Percentiles rank a stretch among this genome's conserved stretches.
Conservation (phyloP, 176 grass and related monocot genomes). For the Chloris gayana region DNA sequence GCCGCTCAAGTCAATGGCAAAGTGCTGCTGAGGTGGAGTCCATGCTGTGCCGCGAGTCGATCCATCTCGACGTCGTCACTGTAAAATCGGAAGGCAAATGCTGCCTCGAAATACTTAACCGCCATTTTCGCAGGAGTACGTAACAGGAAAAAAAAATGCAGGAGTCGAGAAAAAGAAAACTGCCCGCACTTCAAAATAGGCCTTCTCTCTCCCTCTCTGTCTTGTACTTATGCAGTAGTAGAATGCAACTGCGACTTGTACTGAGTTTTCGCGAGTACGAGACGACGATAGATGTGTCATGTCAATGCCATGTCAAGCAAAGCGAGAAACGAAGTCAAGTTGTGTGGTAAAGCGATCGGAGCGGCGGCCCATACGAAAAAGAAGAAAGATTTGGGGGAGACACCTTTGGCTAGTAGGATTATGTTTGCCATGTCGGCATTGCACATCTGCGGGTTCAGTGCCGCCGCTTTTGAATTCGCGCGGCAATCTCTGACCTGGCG, state of each 20-base stretch:
- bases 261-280: neutral
- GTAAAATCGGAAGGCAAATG: neutral
- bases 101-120: no score
- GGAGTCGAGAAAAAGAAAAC: no score
- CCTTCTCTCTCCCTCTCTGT: neutral
- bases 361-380: constrained; percentile 32
- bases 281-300: constrained; percentile 4
- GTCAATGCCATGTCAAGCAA: constrained; percentile 30
- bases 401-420: neutral
- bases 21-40: constrained; percentile 27
- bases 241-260: constrained; percentile 15
- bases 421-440: constrained; percentile 48
- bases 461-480: neutral
- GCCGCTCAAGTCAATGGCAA: neutral
- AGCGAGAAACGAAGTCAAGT: constrained; percentile 27
- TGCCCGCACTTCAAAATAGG: no score
- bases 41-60: neutral
- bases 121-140: no score
- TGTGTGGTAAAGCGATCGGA: neutral
- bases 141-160: no score
- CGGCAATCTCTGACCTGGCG: neutral
- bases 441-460: neutral
- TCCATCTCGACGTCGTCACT: neutral
- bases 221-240: neutral
- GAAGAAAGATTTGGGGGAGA: constrained; percentile 27